These are phyloP conservation scores for Sequoiadendron giganteum DNA, from an alignment of 75 land plant genomes.

Conservation along the genomic window DNA sequence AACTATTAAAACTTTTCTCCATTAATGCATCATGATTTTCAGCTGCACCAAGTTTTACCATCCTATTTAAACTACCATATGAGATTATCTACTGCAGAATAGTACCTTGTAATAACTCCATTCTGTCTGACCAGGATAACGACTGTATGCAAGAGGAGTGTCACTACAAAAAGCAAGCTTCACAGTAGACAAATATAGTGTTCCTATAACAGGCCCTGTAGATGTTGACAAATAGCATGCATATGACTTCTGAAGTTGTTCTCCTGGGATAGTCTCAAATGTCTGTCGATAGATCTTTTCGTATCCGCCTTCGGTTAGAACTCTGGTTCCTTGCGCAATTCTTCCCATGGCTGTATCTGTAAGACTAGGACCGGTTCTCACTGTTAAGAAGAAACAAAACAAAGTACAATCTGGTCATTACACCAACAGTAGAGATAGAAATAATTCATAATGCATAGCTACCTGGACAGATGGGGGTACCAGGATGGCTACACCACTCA, in stretches of 20 bases:
- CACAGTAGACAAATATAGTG: conserved; percentile 59
- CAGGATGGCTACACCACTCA: background rate
- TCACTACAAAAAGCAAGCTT: conserved; percentile 76
- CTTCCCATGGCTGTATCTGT: conserved; percentile 69
- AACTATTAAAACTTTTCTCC: background rate
- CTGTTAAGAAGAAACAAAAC: conserved; percentile 34
- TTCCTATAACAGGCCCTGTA: conserved; percentile 76
- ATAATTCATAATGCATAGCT: background rate
- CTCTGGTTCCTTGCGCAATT: conserved; percentile 58
- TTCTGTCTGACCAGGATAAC: conserved; percentile 41
- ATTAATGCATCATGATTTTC: background rate
- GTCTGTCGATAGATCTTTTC: conserved; percentile 53
- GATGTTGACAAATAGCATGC: conserved; percentile 79
- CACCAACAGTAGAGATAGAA: background rate
- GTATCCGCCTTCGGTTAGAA: conserved; percentile 66
- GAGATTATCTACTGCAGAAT: background rate
- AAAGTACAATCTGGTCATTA: background rate
- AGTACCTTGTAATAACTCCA: conserved; percentile 86
- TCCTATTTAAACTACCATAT: background rate
- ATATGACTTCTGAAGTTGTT: conserved; percentile 53
- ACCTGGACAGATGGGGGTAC: background rate
- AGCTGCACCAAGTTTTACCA: too few relatives aligned
- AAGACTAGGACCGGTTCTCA: conserved; percentile 46
- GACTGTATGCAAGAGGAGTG: conserved; percentile 44
- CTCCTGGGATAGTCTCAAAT: conserved; percentile 45